A percentile compares a stretch with the other conserved stretches of the same genome.
These are phyloP conservation scores for Boletus pseudopeckii DNA, from an alignment of 768 basidiomycete genomes.

Conservation along the genomic window DNA sequence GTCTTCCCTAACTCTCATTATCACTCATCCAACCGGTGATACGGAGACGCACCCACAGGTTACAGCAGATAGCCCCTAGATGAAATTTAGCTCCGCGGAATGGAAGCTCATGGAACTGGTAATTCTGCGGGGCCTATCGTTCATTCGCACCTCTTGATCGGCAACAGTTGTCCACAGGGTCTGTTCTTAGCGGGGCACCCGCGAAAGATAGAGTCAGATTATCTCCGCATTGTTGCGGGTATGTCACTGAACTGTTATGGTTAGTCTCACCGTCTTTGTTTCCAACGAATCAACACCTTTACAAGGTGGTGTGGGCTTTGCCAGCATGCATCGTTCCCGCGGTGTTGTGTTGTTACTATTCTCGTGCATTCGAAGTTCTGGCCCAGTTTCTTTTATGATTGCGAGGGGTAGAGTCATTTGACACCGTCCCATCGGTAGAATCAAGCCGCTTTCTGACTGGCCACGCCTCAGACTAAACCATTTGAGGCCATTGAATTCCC, in stretches of 20 bases:
- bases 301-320: background rate
- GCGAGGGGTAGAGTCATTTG: background rate
- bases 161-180: background rate
- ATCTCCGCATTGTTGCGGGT: slow-evolving; percentile 21
- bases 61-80: background rate
- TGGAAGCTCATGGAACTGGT: slow-evolving; percentile 19
- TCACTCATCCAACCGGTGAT: background rate
- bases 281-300: background rate
- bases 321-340: background rate
- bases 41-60: background rate
- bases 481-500: slow-evolving; percentile 12
- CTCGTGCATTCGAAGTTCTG: background rate
- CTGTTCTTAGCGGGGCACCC: slow-evolving; percentile 4
- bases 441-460: background rate
- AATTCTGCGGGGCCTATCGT: slow-evolving; percentile 14
- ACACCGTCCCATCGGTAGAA: background rate
- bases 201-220: slow-evolving; percentile 13
- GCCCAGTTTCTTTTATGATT: background rate
- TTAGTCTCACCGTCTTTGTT: slow-evolving; percentile 8
- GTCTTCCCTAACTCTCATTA: background rate
- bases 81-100: slow-evolving; percentile 12
- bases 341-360: slow-evolving; percentile 1
- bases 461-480: slow-evolving; percentile 16
- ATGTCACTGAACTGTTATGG: slow-evolving; percentile 2
- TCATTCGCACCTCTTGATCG: slow-evolving; percentile 11